These are phyloP conservation scores for Pseudonitzschia delicatissima DNA, from an alignment of 108 stramenopile species.

Conservation along the genomic window DNA sequence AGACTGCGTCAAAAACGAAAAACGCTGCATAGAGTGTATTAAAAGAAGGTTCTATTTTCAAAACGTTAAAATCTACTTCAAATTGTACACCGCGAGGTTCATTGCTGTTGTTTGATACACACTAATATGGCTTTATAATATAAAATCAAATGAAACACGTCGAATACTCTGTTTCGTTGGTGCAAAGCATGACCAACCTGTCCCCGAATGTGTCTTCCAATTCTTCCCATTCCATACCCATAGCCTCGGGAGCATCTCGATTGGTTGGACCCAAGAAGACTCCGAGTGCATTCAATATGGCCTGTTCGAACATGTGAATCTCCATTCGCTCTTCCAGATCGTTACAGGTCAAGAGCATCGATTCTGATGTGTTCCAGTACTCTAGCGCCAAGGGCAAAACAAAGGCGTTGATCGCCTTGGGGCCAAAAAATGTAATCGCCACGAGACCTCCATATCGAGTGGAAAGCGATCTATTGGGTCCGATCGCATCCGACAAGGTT, in stretches of 20 bases:
- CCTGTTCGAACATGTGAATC: slow-evolving; percentile 70
- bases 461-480: slow-evolving; percentile 33
- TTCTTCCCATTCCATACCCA: slow-evolving; percentile 30
- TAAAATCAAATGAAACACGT: slow-evolving; percentile 39
- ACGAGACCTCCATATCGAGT: slow-evolving; percentile 82
- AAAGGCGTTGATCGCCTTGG: slow-evolving; percentile 78
- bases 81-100: too few species aligned
- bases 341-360: slow-evolving; percentile 13
- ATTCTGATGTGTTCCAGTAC: slow-evolving; percentile 72
- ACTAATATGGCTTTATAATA: background rate
- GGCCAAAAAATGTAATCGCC: slow-evolving; percentile 74
- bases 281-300: slow-evolving; percentile 57
- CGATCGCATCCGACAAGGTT: slow-evolving; percentile 53
- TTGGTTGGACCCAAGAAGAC: slow-evolving; percentile 41
- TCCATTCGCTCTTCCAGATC: slow-evolving; percentile 44
- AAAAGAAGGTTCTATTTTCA: too few species aligned
- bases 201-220: slow-evolving; percentile 72
- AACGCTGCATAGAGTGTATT: too few species aligned
- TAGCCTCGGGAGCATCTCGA: slow-evolving; percentile 43
- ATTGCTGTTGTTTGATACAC: too few species aligned
- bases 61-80: too few species aligned
- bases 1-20: too few species aligned
- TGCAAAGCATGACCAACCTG: slow-evolving; percentile 49
- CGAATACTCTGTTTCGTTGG: slow-evolving; percentile 52
- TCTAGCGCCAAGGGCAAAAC: slow-evolving; percentile 58